These are phyloP conservation scores for Acanthamoeba lenticulata DNA, from an alignment of 208 protist species.

Conservation along the genomic window DNA sequence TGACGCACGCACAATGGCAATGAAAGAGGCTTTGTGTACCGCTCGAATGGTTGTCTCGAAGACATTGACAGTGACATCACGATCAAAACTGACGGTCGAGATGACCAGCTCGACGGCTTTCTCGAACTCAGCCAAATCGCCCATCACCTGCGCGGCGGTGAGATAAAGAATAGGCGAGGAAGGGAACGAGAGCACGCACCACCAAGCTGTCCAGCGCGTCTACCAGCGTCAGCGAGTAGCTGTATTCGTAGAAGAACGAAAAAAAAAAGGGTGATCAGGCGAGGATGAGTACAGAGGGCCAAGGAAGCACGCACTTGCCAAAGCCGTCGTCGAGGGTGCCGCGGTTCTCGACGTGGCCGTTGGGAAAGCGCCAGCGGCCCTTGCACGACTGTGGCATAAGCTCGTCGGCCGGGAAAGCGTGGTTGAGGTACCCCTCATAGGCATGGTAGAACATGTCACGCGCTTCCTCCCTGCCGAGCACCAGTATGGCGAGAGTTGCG, in stretches of 20 bases:
- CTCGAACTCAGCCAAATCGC: conserved; percentile 77
- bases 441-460: conserved; percentile 90
- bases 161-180: neutral
- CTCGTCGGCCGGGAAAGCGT: conserved; percentile 93
- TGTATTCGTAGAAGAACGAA: neutral
- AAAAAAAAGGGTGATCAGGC: neutral
- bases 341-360: conserved; percentile 2
- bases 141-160: conserved; percentile 56
- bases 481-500: neutral
- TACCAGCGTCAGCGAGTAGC: neutral
- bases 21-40: conserved; percentile 83
- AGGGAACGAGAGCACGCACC: neutral
- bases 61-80: conserved; percentile 86
- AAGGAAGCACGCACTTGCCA: neutral
- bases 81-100: conserved; percentile 83
- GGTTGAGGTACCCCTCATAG: conserved; percentile 88
- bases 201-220: conserved; percentile 50
- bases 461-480: conserved; percentile 73
- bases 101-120: conserved; percentile 82
- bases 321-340: neutral
- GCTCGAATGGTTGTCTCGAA: conserved; percentile 93
- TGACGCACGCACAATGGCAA: neutral
- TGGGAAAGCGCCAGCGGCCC: conserved; percentile 45
- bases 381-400: conserved; percentile 86
- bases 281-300: neutral